Evolutionary conservation across 2,329 filamentous ascomycete species (phyloP).

Genomic region (Emericellopsis cladophorae): DNA sequence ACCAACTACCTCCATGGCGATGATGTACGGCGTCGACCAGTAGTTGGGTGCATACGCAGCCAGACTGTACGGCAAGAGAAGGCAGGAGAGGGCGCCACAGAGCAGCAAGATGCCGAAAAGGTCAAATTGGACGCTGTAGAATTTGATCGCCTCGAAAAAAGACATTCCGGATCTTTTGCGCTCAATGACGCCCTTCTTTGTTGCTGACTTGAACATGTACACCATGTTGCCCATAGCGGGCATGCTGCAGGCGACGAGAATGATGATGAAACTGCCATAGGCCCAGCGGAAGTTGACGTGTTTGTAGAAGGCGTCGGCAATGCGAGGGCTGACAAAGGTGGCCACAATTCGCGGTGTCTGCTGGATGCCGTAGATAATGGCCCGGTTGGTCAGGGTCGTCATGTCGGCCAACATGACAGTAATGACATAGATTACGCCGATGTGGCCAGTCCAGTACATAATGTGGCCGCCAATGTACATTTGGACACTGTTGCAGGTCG

Average conservation of each 20-base stretch:
- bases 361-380: constrained; percentile 23
- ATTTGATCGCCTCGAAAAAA: constrained; percentile 26
- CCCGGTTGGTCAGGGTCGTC: constrained; percentile 26
- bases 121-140: constrained; percentile 45
- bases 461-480: constrained; percentile 45
- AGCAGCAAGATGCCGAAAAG: constrained; percentile 34
- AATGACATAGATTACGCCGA: constrained; percentile 20
- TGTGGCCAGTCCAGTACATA: constrained; percentile 44
- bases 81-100: constrained; percentile 31
- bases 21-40: constrained; percentile 25
- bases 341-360: constrained; percentile 25
- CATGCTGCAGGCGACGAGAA: constrained; percentile 32
- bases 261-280: constrained; percentile 50
- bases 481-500: constrained; percentile 37
- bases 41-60: constrained; percentile 14
- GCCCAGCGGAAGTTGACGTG: constrained; percentile 23
- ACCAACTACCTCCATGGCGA: constrained; percentile 32
- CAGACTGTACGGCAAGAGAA: constrained; percentile 34
- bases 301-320: constrained; percentile 18
- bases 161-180: constrained; percentile 28
- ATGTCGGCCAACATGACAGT: constrained; percentile 21
- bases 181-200: constrained; percentile 28
- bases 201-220: constrained; percentile 28
- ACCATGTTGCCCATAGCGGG: constrained; percentile 17
- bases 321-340: constrained; percentile 25